Conservation (phyloP, 768 basidiomycete genomes). For the Podaxis sp. region DNA sequence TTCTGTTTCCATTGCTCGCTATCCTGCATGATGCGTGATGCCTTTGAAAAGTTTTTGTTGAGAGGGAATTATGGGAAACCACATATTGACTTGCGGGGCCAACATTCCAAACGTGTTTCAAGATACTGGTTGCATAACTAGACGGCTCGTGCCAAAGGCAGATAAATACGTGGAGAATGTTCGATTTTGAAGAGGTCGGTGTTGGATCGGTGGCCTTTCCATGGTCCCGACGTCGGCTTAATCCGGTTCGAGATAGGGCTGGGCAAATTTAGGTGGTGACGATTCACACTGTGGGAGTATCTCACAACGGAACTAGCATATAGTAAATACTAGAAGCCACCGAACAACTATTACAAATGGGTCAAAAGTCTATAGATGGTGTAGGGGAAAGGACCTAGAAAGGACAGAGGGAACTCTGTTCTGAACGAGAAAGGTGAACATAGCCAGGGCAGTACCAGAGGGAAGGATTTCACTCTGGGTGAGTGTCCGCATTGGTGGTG, state of each 20-base stretch:
- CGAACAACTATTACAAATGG: not conserved
- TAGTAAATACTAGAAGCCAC: not conserved
- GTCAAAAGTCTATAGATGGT: not conserved
- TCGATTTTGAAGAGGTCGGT: too few species aligned
- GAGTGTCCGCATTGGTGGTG: constrained; percentile 48
- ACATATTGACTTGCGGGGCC: too few species aligned
- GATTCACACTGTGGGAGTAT: not conserved
- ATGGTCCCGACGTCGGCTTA: not conserved
- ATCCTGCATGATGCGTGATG: too few species aligned
- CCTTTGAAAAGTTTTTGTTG: too few species aligned
- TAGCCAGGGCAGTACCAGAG: not conserved
- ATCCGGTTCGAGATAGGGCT: not conserved
- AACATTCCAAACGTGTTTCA: too few species aligned
- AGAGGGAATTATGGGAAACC: too few species aligned
- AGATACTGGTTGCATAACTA: too few species aligned
- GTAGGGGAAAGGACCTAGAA: not conserved
- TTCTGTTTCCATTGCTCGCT: too few species aligned
- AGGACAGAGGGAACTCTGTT: not conserved
- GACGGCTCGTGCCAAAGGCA: too few species aligned
- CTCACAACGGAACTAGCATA: not conserved
- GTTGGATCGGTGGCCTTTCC: too few species aligned
- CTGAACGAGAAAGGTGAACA: not conserved
- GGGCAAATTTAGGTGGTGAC: not conserved
- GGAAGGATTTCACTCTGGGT: constrained; percentile 27
- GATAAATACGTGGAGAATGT: too few species aligned